Percentiles rank a stretch among this genome's conserved stretches.
phyloP scores from a whole-genome alignment of 2,329 filamentous ascomycete species.

The Ophiognomonia clavigignenti-juglandacearum region DNA sequence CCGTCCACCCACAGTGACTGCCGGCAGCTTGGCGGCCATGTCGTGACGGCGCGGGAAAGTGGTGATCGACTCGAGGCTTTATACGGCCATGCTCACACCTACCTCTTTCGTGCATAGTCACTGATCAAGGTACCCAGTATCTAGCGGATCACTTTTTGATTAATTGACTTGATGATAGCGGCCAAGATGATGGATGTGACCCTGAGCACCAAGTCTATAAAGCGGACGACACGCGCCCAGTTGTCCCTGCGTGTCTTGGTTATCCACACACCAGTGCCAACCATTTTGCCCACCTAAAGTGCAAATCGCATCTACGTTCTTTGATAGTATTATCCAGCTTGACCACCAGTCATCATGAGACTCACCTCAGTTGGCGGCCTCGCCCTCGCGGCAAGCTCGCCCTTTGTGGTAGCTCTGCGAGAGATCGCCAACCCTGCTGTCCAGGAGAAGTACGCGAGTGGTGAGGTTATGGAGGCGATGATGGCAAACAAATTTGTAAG shows the following conservation, averaged over 20 bases:
- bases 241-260: too few species aligned
- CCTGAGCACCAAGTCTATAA: too few species aligned
- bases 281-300: too few species aligned
- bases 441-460: constrained; percentile 10
- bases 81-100: constrained; percentile 2
- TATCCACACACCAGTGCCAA: too few species aligned
- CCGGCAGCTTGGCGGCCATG: not conserved
- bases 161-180: too few species aligned
- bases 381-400: constrained; percentile 6
- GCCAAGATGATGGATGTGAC: too few species aligned
- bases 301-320: not conserved
- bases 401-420: constrained; percentile 5
- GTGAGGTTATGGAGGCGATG: constrained; percentile 10
- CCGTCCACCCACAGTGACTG: not conserved
- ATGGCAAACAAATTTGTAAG: constrained; percentile 11
- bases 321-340: too few species aligned
- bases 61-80: too few species aligned
- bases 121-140: too few species aligned
- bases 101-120: constrained; percentile 2
- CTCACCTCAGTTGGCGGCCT: constrained; percentile 1
- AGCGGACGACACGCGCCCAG: too few species aligned
- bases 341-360: not conserved
- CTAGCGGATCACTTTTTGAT: too few species aligned
- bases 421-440: constrained; percentile 6
- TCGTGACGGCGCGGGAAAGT: not conserved